Base-by-base conservation (phyloP, 495 filamentous ascomycete genomes). In the Parathielavia appendiculata region DNA sequence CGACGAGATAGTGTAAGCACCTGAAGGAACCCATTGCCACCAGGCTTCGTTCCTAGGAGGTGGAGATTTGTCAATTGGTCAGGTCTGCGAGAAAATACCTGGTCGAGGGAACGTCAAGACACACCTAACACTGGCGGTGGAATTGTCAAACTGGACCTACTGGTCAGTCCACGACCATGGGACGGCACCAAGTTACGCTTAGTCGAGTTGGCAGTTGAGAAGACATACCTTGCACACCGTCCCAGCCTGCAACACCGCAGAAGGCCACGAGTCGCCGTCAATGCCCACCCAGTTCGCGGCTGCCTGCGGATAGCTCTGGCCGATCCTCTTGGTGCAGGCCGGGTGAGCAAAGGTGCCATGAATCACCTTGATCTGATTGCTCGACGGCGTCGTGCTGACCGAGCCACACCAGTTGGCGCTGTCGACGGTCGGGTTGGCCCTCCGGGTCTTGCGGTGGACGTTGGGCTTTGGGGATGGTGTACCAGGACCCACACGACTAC, bases 371-470 rank as follows among this genome's bases (percentile, higher is more conserved):
- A 71, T 70, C 48, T 58, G 59, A 51, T 66, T 65, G 48, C 30
- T 43, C 10, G 57, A 55, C 5, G 65, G 54, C 5, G 65, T 51
- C 8, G 52, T 49, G 51, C 49, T 60, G 19, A 70, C 67, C 10
- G 69, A 55, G 1, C 69, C 69, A 43, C 69, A 71, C 69, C 69
- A 71, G 57, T 71, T 71, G 54, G 41, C 46, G 23, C 61, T 66
- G 32, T 9, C 47, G 11, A 54, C 44, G 3, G 36, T 56, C 0
- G 63, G 50, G 30, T 70, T 70, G 23, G 63, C 39, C 34, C 69
- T 56, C 23, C 36, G 51, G 1, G 26, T 50, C 58, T 54, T 61
- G 1, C 20, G 46, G n/a, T 34, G 50, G 23, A 1, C 50, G 8
- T 9, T 4, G 17, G 34, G 30, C 32, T 19, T 11, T 1, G 47